A percentile compares a stretch with the other conserved stretches of the same genome.
These are phyloP conservation scores for Boletus pseudo-olivaceus DNA, from an alignment of 768 basidiomycete genomes.

Conservation along the genomic window DNA sequence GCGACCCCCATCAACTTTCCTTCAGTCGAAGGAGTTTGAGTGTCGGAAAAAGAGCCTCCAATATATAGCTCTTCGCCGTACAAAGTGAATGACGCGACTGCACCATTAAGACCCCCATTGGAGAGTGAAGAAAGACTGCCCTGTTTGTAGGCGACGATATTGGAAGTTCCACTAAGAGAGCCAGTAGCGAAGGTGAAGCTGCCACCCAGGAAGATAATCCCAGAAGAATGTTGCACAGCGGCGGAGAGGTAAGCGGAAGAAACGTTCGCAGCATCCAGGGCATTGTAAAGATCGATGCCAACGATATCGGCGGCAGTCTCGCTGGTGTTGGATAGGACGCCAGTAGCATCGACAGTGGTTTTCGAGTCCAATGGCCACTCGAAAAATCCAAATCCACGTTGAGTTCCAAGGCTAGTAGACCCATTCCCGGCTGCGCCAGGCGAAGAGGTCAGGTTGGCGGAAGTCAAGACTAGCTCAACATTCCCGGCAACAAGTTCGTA, in stretches of 20 bases:
- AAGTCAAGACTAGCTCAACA: constrained; percentile 74
- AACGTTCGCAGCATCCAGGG: constrained; percentile 47
- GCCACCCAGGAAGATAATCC: constrained; percentile 71
- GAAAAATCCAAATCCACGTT: constrained; percentile 76
- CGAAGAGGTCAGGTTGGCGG: constrained; percentile 45
- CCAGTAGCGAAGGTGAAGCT: constrained; percentile 63
- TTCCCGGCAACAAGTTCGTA: constrained; percentile 84
- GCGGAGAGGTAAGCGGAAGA: constrained; percentile 44
- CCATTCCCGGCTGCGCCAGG: constrained; percentile 27
- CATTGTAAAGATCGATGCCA: constrained; percentile 59
- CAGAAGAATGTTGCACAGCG: constrained; percentile 63
- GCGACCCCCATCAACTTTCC: constrained; percentile 60
- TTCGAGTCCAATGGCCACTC: constrained; percentile 71
- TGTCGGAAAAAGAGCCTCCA: constrained; percentile 85
- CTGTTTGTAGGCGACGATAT: constrained; percentile 69
- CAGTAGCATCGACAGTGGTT: constrained; percentile 52
- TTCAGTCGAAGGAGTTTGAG: constrained; percentile 48
- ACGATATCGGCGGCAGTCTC: constrained; percentile 65
- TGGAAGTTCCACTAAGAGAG: constrained; percentile 53
- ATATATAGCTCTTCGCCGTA: constrained; percentile 68
- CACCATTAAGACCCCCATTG: constrained; percentile 74
- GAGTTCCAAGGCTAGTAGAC: constrained; percentile 33
- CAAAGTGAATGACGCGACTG: constrained; percentile 65
- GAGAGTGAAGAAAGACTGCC: constrained; percentile 52
- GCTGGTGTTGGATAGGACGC: constrained; percentile 60